Conservation (phyloP, 768 basidiomycete species). For the Sarcodon sp. region DNA sequence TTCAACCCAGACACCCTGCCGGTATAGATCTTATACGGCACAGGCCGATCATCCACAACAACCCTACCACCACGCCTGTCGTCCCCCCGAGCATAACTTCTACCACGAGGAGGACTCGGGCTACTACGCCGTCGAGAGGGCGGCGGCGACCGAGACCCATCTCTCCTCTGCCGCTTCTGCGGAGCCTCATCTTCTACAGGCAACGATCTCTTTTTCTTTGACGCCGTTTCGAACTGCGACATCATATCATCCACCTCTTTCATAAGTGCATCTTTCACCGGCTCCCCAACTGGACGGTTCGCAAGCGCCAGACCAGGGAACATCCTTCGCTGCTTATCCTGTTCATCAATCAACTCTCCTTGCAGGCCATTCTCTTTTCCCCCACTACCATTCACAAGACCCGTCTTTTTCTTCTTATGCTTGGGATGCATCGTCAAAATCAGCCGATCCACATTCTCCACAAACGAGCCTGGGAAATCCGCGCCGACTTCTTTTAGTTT, state of each 20-base stretch:
- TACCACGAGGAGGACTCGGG: constrained; percentile 47
- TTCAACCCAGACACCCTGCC: constrained; percentile 78
- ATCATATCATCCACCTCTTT: constrained; percentile 88
- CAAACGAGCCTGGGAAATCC: constrained; percentile 79
- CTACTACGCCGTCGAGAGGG: constrained; percentile 35
- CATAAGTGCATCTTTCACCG: constrained; percentile 67
- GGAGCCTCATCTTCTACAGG: constrained; percentile 25
- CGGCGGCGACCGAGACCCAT: constrained; percentile 31
- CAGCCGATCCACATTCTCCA: constrained; percentile 89
- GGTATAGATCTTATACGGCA: constrained; percentile 90
- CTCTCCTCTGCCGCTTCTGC: constrained; percentile 43
- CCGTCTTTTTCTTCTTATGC: constrained; percentile 49
- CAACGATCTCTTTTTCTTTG: constrained; percentile 41
- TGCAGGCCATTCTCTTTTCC: constrained; percentile 19
- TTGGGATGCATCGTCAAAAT: constrained; percentile 93
- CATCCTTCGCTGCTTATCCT: constrained; percentile 69
- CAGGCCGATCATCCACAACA: constrained; percentile 64
- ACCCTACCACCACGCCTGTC: constrained; percentile 25
- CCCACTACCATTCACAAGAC: constrained; percentile 25
- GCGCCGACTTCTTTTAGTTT: constrained; percentile 70
- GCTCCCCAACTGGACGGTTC: constrained; percentile 39
- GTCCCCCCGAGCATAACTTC: constrained; percentile 30
- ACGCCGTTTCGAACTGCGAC: constrained; percentile 54
- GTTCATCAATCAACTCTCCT: constrained; percentile 31
- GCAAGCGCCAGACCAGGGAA: constrained; percentile 86